A percentile compares a stretch with the other conserved stretches of the same genome.
These are phyloP conservation scores for Microcos paniculata DNA, from an alignment of 345 rosid genomes.

Conservation along the genomic window DNA sequence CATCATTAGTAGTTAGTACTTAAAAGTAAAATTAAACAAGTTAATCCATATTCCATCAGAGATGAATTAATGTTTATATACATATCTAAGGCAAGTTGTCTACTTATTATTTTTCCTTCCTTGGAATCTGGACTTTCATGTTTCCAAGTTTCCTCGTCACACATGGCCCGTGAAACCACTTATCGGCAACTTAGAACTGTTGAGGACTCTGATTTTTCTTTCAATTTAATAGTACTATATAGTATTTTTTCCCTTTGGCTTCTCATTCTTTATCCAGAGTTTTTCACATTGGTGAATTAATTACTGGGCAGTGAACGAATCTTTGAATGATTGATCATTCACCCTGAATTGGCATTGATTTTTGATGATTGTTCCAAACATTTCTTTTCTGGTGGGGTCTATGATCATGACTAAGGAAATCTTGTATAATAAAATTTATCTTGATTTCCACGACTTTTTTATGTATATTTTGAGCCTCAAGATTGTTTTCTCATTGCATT, in stretches of 20 bases:
- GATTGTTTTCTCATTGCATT: not conserved
- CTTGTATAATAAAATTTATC: not conserved
- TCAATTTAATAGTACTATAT: not conserved
- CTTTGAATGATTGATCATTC: conserved; percentile 13
- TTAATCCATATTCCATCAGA: conserved; percentile 23
- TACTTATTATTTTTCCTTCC: conserved; percentile 21
- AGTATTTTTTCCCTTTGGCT: not conserved
- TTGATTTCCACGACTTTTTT: not conserved
- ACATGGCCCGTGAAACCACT: conserved; percentile 31
- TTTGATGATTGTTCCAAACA: conserved; percentile 10
- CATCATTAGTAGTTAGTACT: not conserved
- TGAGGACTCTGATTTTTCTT: not conserved
- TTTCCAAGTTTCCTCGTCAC: conserved; percentile 48
- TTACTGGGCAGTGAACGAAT: not conserved
- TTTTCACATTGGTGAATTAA: not conserved
- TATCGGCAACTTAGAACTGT: not conserved
- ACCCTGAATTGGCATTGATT: not conserved
- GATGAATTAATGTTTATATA: conserved; percentile 16
- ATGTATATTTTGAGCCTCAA: not conserved
- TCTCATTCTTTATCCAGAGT: not conserved
- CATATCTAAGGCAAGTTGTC: conserved; percentile 18
- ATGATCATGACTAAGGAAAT: not conserved
- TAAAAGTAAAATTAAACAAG: conserved; percentile 15
- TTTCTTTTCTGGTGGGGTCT: not conserved
- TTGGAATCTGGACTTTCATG: conserved; percentile 48